Percentiles rank a stretch among this genome's conserved stretches.
Conservation (phyloP, 106 monocot species). For the Vanilla planifolia region DNA sequence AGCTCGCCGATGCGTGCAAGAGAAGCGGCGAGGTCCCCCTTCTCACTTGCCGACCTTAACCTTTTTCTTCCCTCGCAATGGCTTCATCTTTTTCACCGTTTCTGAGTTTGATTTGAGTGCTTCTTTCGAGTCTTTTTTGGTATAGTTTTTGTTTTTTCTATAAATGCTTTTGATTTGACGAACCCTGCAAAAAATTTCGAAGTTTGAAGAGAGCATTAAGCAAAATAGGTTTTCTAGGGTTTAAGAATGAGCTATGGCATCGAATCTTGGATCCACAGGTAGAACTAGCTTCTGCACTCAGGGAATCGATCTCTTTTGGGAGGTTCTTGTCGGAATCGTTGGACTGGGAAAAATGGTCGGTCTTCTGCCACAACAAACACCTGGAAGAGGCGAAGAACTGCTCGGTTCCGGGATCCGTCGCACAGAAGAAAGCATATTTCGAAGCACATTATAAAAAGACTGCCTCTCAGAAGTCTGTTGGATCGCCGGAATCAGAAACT, state of each 20-base stretch:
- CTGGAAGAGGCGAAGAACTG: slow-evolving; percentile 64
- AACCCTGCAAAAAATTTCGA: neutral
- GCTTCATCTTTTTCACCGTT: neutral
- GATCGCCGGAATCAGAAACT: slow-evolving; percentile 13
- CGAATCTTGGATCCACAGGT: neutral
- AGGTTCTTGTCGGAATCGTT: slow-evolving; percentile 65
- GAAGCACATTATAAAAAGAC: slow-evolving; percentile 65
- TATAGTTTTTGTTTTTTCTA: neutral
- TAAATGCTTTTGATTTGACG: neutral
- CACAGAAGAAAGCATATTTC: slow-evolving; percentile 66
- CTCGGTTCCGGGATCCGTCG: slow-evolving; percentile 55
- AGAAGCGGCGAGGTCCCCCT: neutral
- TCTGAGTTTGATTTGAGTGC: neutral
- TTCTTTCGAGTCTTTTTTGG: neutral
- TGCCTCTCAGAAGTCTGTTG: slow-evolving; percentile 20
- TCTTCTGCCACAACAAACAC: slow-evolving; percentile 60
- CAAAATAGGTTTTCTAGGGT: neutral
- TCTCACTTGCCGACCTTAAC: neutral
- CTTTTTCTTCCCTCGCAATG: no score
- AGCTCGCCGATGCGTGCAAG: neutral
- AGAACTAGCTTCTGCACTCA: slow-evolving; percentile 22
- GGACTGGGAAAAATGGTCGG: slow-evolving; percentile 83
- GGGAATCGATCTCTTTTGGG: slow-evolving; percentile 71
- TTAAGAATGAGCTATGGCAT: neutral
- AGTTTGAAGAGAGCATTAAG: neutral